A percentile compares a stretch with the other conserved stretches of the same genome.
phyloP scores from a whole-genome alignment of 352 stramenopile species.

The Globisporangium radiosum region DNA sequence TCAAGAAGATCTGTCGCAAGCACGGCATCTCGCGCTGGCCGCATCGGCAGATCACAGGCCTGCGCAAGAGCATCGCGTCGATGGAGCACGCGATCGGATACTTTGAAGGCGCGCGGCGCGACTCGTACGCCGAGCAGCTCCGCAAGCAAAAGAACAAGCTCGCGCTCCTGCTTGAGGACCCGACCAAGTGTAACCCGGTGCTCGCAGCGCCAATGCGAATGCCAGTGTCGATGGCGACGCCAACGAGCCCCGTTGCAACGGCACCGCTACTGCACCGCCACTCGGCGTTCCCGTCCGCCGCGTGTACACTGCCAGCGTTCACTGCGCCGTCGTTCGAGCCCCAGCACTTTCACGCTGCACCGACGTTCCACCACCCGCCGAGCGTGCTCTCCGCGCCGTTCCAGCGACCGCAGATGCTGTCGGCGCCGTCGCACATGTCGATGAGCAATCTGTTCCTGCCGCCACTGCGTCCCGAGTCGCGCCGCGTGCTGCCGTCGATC shows the following conservation, averaged over 20 bases:
- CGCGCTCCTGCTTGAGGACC: constrained; percentile 51
- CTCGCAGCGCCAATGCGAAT: not conserved
- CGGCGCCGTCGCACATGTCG: constrained; percentile 5
- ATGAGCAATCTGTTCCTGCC: constrained; percentile 17
- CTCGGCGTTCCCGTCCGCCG: not conserved
- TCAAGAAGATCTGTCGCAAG: constrained; percentile 84
- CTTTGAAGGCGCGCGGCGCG: constrained; percentile 61
- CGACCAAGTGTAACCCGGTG: constrained; percentile 41
- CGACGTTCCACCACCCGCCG: not conserved
- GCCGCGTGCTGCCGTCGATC: constrained; percentile 40
- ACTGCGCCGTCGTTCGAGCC: not conserved
- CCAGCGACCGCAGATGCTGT: constrained; percentile 15
- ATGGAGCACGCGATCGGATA: constrained; percentile 81
- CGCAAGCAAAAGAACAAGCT: constrained; percentile 74
- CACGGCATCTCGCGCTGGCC: constrained; percentile 78
- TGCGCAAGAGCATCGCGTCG: constrained; percentile 81
- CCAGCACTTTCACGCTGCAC: constrained; percentile 7
- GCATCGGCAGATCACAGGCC: constrained; percentile 80
- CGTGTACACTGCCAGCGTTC: not conserved
- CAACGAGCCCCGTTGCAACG: not conserved
- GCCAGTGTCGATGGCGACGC: not conserved
- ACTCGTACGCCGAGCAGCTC: constrained; percentile 66
- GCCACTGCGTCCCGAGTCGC: constrained; percentile 26
- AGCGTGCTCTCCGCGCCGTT: not conserved
- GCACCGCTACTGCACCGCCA: not conserved